Evolutionary conservation across 2,329 filamentous ascomycete species (phyloP).

Genomic region (Tympanopsis confertula): DNA sequence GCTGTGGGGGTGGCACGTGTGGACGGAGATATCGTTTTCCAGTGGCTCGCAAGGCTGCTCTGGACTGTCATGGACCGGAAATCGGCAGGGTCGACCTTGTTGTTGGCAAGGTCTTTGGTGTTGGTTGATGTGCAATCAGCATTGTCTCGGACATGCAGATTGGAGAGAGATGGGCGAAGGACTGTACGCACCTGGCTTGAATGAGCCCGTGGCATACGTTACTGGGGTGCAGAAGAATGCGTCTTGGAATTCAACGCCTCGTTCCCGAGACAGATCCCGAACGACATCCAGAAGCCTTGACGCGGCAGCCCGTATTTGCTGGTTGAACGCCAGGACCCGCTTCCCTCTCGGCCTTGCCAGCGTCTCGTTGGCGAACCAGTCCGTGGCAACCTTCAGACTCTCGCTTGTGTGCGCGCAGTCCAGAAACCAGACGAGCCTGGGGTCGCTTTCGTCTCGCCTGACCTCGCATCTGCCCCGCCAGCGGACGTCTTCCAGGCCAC

Average conservation of each 20-base stretch:
- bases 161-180: not conserved
- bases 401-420: conserved; percentile 91
- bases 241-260: conserved; percentile 47
- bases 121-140: conserved; percentile 5
- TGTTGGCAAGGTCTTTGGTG: conserved; percentile 40
- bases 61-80: conserved; percentile 39
- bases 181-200: conserved; percentile 26
- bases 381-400: conserved; percentile 69
- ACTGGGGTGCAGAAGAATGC: conserved; percentile 77
- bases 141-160: not conserved
- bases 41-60: conserved; percentile 37
- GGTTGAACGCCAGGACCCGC: conserved; percentile 74
- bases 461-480: conserved; percentile 71
- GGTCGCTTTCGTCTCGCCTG: conserved; percentile 33
- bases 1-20: conserved; percentile 33
- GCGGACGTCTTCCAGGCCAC: conserved; percentile 63
- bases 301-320: conserved; percentile 40
- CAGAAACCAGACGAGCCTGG: conserved; percentile 68
- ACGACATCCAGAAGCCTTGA: conserved; percentile 24
- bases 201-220: conserved; percentile 35
- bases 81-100: conserved; percentile 36
- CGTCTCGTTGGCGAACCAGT: conserved; percentile 55
- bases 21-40: conserved; percentile 31
- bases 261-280: not conserved
- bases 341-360: conserved; percentile 17